Evolutionary conservation across 495 filamentous ascomycete species (phyloP), one percentile per base, ranked within the genome.

Genomic region (Aspergillus sparsus): DNA sequence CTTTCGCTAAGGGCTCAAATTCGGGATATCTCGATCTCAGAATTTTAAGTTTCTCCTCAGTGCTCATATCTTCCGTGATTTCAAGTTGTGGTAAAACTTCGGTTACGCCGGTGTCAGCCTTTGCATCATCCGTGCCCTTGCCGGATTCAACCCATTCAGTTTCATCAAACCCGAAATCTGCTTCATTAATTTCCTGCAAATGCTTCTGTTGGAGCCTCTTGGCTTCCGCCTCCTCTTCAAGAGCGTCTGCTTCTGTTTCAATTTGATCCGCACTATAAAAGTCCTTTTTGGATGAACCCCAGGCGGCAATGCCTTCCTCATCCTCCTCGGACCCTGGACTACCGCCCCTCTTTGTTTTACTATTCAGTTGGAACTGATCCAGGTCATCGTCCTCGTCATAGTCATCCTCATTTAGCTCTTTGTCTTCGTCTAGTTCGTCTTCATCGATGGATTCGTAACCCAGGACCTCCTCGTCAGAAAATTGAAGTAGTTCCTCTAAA

Each of bases 221-320:
- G 27, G 93, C 94, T 67, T 98, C 94, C 7, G 83, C 82, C 71
- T 98, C 95, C 78, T 98, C 94, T 64, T 92, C 92, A 57, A 94
- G 71, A 1, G 93, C 93, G 80, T 96, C 93, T 53, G 86, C 86
- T 71, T 97, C 93, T 6, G 91, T 97, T 71, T 95, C 90, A 55
- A 94, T 95, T 18, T 83, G 80, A 66, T 96, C 91, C 36, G 90
- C 90, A 77, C 96, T 82, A 73, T 98, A 98, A 71, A 97, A 93
- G 60, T 95, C 92, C 60, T 88, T 89, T 68, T 84, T 94, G 3
- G 91, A 92, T 3, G 86, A 83, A 39, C 94, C 95, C 91, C 91
- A 94, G 66, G 84, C 94, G 33, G 84, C 85, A 58, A 87, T 83
- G n/a, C 86, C 85, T 6, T 88, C 87, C 60, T 91, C 89, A 13